These are phyloP conservation scores for Pseudopyricularia javanii DNA, from an alignment of 2,329 filamentous ascomycete genomes.

Conservation along the genomic window DNA sequence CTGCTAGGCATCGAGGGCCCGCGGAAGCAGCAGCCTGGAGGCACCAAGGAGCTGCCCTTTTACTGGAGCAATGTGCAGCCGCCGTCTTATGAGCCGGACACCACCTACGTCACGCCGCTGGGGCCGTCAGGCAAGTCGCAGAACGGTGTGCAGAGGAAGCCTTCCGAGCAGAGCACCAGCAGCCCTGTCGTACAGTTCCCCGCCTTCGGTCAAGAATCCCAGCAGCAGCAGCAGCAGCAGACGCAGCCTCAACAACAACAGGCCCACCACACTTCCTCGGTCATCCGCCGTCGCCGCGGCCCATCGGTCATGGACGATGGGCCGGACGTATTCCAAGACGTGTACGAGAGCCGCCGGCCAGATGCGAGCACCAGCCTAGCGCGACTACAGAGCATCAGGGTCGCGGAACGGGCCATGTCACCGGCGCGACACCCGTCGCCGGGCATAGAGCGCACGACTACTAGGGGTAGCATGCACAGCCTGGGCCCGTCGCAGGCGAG, in stretches of 20 bases:
- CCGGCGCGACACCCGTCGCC: neutral
- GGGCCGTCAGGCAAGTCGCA: neutral
- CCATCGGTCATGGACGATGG: constrained; percentile 11
- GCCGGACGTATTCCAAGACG: constrained; percentile 12
- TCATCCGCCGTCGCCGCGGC: constrained; percentile 2
- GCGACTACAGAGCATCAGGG: constrained; percentile 5
- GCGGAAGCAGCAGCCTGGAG: constrained; percentile 58
- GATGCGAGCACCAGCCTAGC: constrained; percentile 5
- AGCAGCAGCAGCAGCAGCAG: neutral
- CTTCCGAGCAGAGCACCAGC: neutral
- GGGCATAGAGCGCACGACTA: neutral
- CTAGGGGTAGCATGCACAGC: neutral
- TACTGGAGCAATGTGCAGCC: constrained; percentile 29
- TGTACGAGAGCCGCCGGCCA: constrained; percentile 10
- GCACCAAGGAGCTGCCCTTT: constrained; percentile 53
- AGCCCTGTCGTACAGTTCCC: neutral
- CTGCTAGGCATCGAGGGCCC: constrained; percentile 78
- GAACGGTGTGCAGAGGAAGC: neutral
- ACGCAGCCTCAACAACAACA: neutral
- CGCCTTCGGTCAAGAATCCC: neutral
- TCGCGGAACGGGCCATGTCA: neutral
- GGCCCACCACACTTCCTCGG: neutral
- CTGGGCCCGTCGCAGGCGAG: neutral
- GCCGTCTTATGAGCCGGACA: constrained; percentile 12
- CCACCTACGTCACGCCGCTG: neutral